Conservation (phyloP, 768 basidiomycete genomes). For the Naganishia randhawae region DNA sequence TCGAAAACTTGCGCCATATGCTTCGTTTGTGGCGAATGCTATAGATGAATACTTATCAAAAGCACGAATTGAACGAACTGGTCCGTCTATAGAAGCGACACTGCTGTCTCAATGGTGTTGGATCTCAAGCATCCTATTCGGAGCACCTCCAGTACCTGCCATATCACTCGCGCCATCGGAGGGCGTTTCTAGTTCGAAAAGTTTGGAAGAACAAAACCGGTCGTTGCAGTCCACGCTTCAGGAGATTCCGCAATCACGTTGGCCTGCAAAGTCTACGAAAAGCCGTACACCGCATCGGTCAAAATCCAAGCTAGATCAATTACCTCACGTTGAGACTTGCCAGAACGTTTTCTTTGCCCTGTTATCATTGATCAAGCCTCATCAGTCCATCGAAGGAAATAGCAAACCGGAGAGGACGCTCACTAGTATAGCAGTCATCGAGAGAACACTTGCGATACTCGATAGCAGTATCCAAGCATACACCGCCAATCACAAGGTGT, state of each 20-base stretch:
- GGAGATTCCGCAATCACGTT: conserved; percentile 1
- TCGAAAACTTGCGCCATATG: conserved; percentile 20
- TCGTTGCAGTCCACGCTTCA: not conserved
- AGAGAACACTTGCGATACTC: not conserved
- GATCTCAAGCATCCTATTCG: conserved; percentile 17
- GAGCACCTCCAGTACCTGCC: not conserved
- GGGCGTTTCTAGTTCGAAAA: not conserved
- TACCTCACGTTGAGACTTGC: not conserved
- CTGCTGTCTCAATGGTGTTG: conserved; percentile 21
- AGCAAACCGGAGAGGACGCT: not conserved
- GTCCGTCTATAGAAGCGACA: not conserved
- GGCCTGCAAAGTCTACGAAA: not conserved
- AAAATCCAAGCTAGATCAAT: not conserved
- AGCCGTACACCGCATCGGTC: not conserved
- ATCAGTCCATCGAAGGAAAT: not conserved
- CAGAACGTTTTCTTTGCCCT: not conserved
- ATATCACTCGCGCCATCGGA: not conserved
- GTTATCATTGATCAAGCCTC: too few species aligned
- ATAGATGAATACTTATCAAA: not conserved
- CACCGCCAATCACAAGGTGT: not conserved
- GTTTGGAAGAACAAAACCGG: not conserved
- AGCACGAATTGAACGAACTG: not conserved
- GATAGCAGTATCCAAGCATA: not conserved
- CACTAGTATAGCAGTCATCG: not conserved
- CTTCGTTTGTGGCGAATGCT: not conserved